Evolutionary conservation across 495 filamentous ascomycete genomes (phyloP).

Genomic region (Symbiotaphrina buchneri): DNA sequence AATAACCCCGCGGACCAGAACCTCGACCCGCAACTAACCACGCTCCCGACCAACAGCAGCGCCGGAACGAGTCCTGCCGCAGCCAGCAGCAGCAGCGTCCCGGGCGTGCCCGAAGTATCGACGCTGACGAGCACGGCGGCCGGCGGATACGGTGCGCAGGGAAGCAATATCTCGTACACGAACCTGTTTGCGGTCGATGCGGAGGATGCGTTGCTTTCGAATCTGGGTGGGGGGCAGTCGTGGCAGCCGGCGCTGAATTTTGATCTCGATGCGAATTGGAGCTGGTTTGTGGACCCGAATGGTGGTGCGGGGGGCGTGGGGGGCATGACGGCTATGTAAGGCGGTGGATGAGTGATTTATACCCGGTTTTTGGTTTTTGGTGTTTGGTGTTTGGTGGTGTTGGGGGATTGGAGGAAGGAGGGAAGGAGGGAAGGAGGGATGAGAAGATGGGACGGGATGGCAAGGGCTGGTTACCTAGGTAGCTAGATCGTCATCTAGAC

Average conservation of each 20-base stretch:
- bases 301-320: too few species aligned
- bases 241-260: slow-evolving; percentile 8
- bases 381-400: too few species aligned
- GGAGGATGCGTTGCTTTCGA: neutral
- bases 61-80: neutral
- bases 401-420: too few species aligned
- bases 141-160: slow-evolving; percentile 1
- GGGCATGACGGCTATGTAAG: too few species aligned
- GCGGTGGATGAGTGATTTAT: too few species aligned
- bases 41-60: neutral
- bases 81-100: neutral
- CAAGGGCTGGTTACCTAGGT: too few species aligned
- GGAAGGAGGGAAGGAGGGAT: too few species aligned
- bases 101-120: neutral
- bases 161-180: slow-evolving; percentile 2
- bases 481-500: too few species aligned
- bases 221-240: neutral
- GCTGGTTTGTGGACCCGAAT: slow-evolving; percentile 11
- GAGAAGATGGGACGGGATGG: too few species aligned
- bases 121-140: neutral
- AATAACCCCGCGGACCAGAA: neutral
- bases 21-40: neutral
- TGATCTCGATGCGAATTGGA: slow-evolving; percentile 16
- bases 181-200: neutral
- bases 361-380: too few species aligned